Evolutionary conservation across 2,329 filamentous ascomycete species (phyloP), one percentile per base, ranked within the genome.

Genomic region (Colletotrichum chrysophilum): DNA sequence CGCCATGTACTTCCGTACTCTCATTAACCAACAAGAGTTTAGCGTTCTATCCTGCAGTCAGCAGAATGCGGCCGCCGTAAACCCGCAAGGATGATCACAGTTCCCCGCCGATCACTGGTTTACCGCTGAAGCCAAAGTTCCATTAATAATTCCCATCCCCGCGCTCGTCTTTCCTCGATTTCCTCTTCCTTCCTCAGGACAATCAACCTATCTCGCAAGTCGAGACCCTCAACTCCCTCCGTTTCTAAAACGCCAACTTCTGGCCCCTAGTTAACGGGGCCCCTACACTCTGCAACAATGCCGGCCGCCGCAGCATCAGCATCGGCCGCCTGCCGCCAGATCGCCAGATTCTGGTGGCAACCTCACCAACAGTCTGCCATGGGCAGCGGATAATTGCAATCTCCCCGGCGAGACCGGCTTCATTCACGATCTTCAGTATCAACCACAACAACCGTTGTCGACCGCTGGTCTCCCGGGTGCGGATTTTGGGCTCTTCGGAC

Each of bases 221-320:
- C 75, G 71, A 65, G 64, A 68, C 58, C 36, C 48, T 43, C 38
- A 48, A 36, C 16, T 18, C 26, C 48, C 13, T 26, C 56, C 30
- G 28, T 24, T 48, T 30, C 4, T 24, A 34, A 14, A 55, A 43
- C 60, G 70, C 64, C 70, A 52, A 48, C 28, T 48, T 18, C 56
- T 48, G 70, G 73, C 73, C 73, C 71, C 73, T 32, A 28, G 70
- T 9, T 73, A 65, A 75, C 64, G 68, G 70, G 76, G 71, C 76
- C 74, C 36, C 30, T 74, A 71, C 75, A 77, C 76, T 77, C 76
- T 77, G 75, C 70, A 75, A 75, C 71, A 75, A 77, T 77, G 75
- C 56, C 64, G 28, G 62, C 52, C 64, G 70, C 71, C 36, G 67
- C 71, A 61, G 52, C 52, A 70, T 69, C 67, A 55, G 68, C 70